phyloP scores from a whole-genome alignment of 306 rosid species.

The Abrus precatorius region DNA sequence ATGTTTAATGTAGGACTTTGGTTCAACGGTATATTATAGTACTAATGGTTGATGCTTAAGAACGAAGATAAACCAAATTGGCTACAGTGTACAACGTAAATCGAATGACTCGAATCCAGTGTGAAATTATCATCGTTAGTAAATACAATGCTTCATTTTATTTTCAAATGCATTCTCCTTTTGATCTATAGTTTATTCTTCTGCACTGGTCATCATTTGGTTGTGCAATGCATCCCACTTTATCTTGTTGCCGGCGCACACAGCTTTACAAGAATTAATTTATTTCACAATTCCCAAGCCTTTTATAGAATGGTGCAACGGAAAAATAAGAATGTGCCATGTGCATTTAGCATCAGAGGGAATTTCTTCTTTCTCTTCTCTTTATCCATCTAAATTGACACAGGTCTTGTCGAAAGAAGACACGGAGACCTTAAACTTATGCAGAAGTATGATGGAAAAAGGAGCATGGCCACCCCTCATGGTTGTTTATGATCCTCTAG shows the following conservation, averaged over 20 bases:
- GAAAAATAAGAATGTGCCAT: background rate
- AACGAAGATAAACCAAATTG: background rate
- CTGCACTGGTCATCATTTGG: slow-evolving; percentile 9
- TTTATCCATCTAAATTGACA: slow-evolving; percentile 1
- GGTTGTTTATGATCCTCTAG: slow-evolving; percentile 95
- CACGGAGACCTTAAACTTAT: slow-evolving; percentile 68
- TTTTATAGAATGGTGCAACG: slow-evolving; percentile 5
- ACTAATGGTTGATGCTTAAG: background rate
- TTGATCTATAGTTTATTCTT: background rate
- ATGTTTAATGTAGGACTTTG: no score
- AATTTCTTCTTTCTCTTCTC: background rate
- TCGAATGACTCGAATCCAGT: background rate
- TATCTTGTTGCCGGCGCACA: background rate
- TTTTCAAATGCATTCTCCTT: background rate
- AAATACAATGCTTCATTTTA: background rate
- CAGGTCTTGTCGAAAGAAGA: slow-evolving; percentile 88
- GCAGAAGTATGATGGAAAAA: slow-evolving; percentile 87
- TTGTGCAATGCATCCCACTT: background rate
- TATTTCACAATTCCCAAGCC: background rate
- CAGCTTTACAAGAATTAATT: background rate
- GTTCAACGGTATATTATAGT: background rate
- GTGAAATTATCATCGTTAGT: background rate
- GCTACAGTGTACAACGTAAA: background rate
- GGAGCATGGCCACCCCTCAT: slow-evolving; percentile 95
- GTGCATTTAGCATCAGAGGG: background rate